Evolutionary conservation across 2,329 filamentous ascomycete species (phyloP).

Genomic region (Beauveria australis): DNA sequence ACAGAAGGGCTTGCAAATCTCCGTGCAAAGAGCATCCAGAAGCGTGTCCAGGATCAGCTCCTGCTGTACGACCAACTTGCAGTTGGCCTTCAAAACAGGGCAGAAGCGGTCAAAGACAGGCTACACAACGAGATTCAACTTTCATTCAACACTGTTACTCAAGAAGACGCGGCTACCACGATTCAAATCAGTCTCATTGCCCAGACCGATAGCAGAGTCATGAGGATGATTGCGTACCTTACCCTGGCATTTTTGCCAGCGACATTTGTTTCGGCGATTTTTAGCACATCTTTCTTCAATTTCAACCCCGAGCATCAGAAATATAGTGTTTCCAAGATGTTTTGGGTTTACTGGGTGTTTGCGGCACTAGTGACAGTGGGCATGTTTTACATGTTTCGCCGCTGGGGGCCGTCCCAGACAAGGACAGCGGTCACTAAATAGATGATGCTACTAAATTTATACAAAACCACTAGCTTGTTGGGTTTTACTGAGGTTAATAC

Average conservation of each 20-base stretch:
- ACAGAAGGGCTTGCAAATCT: not conserved
- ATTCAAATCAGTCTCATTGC: conserved; percentile 32
- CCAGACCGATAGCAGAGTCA: conserved; percentile 39
- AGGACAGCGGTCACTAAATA: no score
- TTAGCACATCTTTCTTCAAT: conserved; percentile 38
- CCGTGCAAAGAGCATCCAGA: not conserved
- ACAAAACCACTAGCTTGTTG: no score
- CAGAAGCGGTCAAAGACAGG: conserved; percentile 32
- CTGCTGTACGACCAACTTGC: conserved; percentile 25
- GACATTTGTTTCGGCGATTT: conserved; percentile 41
- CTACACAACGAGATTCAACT: conserved; percentile 50
- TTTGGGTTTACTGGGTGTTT: conserved; percentile 24
- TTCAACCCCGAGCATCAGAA: conserved; percentile 18
- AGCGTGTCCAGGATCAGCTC: conserved; percentile 24
- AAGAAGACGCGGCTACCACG: conserved; percentile 30
- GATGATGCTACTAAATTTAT: no score
- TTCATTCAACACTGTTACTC: conserved; percentile 35
- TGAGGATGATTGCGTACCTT: conserved; percentile 42
- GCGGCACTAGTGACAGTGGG: not conserved
- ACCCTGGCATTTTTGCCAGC: conserved; percentile 42
- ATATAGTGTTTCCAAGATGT: conserved; percentile 18
- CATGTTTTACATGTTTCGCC: not conserved
- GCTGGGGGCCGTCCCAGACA: no score
- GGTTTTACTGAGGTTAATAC: no score
- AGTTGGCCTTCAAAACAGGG: conserved; percentile 26